These are phyloP conservation scores for Fragilaria radians DNA, from an alignment of 108 stramenopile genomes.

Conservation along the genomic window DNA sequence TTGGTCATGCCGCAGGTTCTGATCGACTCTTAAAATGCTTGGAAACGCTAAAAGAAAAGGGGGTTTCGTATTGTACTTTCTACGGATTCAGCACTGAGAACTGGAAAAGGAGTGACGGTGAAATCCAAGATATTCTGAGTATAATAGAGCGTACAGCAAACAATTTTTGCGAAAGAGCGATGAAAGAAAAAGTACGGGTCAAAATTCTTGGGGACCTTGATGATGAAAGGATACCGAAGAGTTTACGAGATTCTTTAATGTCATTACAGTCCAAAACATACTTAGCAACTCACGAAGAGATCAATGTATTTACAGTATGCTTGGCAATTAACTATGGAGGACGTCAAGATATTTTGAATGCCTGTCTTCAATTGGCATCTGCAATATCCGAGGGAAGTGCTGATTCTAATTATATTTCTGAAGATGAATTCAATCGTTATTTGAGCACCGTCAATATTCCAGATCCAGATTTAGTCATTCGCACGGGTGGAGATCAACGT, in stretches of 20 bases:
- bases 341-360: conserved; percentile 74
- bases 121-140: conserved; percentile 53
- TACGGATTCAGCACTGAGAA: conserved; percentile 94
- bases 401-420: conserved; percentile 31
- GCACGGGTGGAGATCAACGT: conserved; percentile 83
- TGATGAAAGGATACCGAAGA: conserved; percentile 53
- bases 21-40: conserved; percentile 47
- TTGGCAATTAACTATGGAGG: conserved; percentile 90
- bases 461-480: conserved; percentile 78
- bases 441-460: conserved; percentile 44
- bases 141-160: conserved; percentile 49
- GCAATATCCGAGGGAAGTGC: conserved; percentile 16
- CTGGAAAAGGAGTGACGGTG: conserved; percentile 61
- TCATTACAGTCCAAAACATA: conserved; percentile 31
- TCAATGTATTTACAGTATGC: conserved; percentile 50
- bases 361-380: conserved; percentile 43
- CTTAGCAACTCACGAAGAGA: conserved; percentile 2
- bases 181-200: conserved; percentile 41
- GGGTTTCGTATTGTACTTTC: conserved; percentile 60
- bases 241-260: conserved; percentile 30
- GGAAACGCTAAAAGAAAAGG: conserved; percentile 13
- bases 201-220: conserved; percentile 64
- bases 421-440: conserved; percentile 25
- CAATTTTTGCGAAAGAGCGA: conserved; percentile 29
- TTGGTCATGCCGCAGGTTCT: conserved; percentile 53